Conservation (phyloP, 805 yeast species). For the Lachancea meyersii region DNA sequence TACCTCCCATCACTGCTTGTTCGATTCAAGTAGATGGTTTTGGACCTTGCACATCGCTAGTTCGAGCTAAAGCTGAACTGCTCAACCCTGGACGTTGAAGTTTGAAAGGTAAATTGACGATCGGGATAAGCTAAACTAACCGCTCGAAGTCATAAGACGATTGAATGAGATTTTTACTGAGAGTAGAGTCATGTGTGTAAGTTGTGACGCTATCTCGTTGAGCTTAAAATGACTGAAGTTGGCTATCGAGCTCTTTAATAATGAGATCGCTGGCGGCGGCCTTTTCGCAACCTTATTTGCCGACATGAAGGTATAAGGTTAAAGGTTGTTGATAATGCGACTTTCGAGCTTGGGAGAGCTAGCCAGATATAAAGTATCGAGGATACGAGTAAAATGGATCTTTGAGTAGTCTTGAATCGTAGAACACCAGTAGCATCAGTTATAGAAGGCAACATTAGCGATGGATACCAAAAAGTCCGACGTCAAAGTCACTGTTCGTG, state of each 20-base stretch:
- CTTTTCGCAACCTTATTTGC: slow-evolving; percentile 1
- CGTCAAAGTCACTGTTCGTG: too few species aligned
- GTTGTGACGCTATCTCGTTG: too few species aligned
- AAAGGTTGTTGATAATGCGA: not conserved
- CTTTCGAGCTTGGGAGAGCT: not conserved
- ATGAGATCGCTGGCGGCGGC: slow-evolving; percentile 4
- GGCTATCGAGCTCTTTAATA: too few species aligned
- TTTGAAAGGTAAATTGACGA: too few species aligned
- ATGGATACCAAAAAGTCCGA: not conserved
- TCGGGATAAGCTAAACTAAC: too few species aligned
- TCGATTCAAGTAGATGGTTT: too few species aligned
- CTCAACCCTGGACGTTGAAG: too few species aligned
- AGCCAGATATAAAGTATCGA: not conserved
- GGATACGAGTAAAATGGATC: not conserved
- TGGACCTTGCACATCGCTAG: not conserved
- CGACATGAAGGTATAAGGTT: slow-evolving; percentile 1
- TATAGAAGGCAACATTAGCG: not conserved
- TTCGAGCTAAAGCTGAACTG: not conserved
- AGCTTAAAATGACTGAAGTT: too few species aligned
- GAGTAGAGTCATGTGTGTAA: too few species aligned
- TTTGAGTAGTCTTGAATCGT: too few species aligned
- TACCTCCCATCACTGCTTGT: not conserved
- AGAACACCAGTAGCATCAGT: not conserved
- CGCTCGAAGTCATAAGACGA: too few species aligned
- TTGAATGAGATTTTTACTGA: too few species aligned